Conservation (phyloP, 2,329 filamentous ascomycete species). For the Pseudocercospora cruenta region DNA sequence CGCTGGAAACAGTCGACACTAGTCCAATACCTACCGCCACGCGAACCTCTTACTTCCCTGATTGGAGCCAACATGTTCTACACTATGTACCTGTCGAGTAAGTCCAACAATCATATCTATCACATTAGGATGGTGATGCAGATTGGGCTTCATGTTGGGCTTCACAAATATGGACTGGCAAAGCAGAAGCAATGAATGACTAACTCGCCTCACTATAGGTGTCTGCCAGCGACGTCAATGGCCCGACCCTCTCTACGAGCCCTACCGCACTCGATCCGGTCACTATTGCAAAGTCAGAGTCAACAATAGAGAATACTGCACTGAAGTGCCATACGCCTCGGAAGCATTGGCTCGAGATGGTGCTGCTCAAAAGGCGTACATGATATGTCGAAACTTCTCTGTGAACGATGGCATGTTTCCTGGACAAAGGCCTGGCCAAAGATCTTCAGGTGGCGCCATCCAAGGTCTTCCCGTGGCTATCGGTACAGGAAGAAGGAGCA, state of each 20-base stretch:
- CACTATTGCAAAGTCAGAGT: slow-evolving; percentile 90
- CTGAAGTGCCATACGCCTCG: slow-evolving; percentile 80
- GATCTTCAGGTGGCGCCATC: slow-evolving; percentile 48
- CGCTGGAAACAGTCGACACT: slow-evolving; percentile 29
- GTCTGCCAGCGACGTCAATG: slow-evolving; percentile 93
- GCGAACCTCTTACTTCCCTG: slow-evolving; percentile 16
- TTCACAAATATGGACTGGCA: slow-evolving; percentile 22
- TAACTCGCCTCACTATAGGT: slow-evolving; percentile 56
- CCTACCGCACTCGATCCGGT: slow-evolving; percentile 72
- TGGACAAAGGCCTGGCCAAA: slow-evolving; percentile 57
- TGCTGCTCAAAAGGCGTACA: slow-evolving; percentile 92
- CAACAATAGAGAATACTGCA: slow-evolving; percentile 95
- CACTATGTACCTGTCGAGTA: slow-evolving; percentile 61
- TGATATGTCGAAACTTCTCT: slow-evolving; percentile 97
- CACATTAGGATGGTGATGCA: slow-evolving; percentile 18
- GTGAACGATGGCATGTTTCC: slow-evolving; percentile 90
- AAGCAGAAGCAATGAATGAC: slow-evolving; percentile 4
- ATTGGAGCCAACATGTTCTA: slow-evolving; percentile 42
- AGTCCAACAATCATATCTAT: slow-evolving; percentile 40
- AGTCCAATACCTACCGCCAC: slow-evolving; percentile 27
- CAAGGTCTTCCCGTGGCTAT: slow-evolving; percentile 68
- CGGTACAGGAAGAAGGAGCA: slow-evolving; percentile 60
- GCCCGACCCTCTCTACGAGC: slow-evolving; percentile 87
- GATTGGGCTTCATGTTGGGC: slow-evolving; percentile 22
- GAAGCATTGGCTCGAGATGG: slow-evolving; percentile 86